phyloP scores from a whole-genome alignment of 2,329 filamentous ascomycete genomes.

The Leptodontidium sp. region DNA sequence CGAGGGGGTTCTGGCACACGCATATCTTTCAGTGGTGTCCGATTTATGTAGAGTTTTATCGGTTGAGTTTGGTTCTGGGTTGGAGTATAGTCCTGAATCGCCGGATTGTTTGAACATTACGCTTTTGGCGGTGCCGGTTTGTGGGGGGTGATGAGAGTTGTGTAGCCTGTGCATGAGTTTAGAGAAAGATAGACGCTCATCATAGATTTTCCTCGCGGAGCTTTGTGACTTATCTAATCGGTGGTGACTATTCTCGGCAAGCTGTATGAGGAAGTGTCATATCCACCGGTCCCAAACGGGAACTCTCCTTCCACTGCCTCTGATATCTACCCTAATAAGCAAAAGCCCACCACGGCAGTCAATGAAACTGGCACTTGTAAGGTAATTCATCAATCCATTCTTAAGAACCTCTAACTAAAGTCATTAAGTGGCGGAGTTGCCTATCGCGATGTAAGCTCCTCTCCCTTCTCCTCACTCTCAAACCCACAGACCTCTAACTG shows the following conservation, averaged over 20 bases:
- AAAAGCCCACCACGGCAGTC: neutral
- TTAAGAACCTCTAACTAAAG: neutral
- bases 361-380: conserved; percentile 8
- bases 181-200: no score
- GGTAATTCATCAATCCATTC: neutral
- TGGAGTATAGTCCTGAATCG: neutral
- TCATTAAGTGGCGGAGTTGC: conserved; percentile 13
- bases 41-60: neutral
- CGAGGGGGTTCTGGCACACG: neutral
- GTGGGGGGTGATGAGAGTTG: neutral
- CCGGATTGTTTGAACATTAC: conserved; percentile 14
- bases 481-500: neutral
- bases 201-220: no score
- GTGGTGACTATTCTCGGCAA: neutral
- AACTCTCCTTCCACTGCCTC: neutral
- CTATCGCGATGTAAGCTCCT: conserved; percentile 8
- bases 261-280: neutral
- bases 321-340: conserved; percentile 6
- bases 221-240: no score
- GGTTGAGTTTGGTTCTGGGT: neutral
- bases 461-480: neutral
- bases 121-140: conserved; percentile 13
- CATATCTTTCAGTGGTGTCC: conserved; percentile 4
- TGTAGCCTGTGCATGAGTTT: no score
- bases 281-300: neutral